Evolutionary conservation across 352 stramenopile species (phyloP).

Genomic region (Globisporangium polare): DNA sequence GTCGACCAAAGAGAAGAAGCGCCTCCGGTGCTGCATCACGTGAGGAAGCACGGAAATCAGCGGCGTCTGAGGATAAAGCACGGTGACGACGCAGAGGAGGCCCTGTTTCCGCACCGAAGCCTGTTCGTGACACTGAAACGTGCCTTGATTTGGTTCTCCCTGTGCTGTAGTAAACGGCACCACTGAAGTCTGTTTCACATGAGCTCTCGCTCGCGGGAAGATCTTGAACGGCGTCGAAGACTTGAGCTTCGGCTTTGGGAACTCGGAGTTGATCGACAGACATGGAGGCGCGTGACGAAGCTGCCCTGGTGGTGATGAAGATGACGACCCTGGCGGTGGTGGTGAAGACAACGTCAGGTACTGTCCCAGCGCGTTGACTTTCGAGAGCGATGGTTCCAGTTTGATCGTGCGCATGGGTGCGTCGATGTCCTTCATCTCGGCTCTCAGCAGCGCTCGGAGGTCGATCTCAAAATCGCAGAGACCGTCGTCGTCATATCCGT

Average conservation of each 20-base stretch:
- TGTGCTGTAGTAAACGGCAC: background rate
- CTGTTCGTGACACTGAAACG: background rate
- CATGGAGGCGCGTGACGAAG: background rate
- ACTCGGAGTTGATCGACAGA: background rate
- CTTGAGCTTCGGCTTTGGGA: background rate
- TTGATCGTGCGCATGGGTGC: constrained; percentile 46
- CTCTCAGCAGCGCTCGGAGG: constrained; percentile 16
- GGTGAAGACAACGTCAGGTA: constrained; percentile 15
- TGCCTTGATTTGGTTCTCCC: background rate
- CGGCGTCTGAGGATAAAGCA: background rate
- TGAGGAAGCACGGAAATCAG: constrained; percentile 17
- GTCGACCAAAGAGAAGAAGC: constrained; percentile 33
- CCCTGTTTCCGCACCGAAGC: constrained; percentile 33
- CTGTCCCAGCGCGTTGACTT: constrained; percentile 36
- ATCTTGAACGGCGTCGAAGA: constrained; percentile 1
- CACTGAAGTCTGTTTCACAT: background rate
- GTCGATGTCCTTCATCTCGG: constrained; percentile 18
- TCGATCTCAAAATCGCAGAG: constrained; percentile 19
- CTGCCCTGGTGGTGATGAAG: background rate
- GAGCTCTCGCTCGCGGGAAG: background rate
- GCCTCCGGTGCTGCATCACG: constrained; percentile 18
- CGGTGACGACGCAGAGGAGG: constrained; percentile 22
- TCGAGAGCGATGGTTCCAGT: constrained; percentile 29
- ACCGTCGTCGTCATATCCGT: background rate
- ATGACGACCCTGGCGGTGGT: background rate